These are phyloP conservation scores for Quercus variabilis DNA, from an alignment of 306 rosid species.

Conservation along the genomic window DNA sequence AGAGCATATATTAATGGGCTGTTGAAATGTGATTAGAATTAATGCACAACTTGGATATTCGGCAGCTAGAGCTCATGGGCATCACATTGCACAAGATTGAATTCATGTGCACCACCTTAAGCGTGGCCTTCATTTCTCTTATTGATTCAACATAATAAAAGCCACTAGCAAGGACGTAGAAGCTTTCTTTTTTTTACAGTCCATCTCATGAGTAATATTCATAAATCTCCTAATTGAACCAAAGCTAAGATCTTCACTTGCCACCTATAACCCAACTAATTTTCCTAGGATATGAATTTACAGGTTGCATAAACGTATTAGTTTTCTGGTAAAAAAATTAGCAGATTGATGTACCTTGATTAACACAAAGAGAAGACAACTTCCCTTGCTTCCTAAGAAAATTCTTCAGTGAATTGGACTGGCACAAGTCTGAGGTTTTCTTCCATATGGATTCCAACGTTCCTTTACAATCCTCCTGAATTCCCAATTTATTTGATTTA, in stretches of 20 bases:
- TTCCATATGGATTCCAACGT: constrained; percentile 72
- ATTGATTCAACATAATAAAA: background rate
- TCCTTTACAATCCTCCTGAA: constrained; percentile 51
- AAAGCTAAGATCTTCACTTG: background rate
- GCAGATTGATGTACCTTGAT: constrained; percentile 32
- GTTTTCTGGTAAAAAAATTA: background rate
- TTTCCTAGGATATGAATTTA: background rate
- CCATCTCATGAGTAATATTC: background rate
- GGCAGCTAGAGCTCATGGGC: background rate
- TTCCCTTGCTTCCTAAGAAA: constrained; percentile 76
- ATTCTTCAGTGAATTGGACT: constrained; percentile 53
- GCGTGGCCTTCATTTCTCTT: background rate
- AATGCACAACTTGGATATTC: too few relatives aligned
- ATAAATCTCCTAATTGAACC: background rate
- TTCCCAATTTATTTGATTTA: constrained; percentile 29
- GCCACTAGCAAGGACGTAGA: background rate
- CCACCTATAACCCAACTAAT: background rate
- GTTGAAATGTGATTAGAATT: too few relatives aligned
- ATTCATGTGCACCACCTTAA: background rate
- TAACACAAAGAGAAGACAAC: constrained; percentile 55
- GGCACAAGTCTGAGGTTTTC: constrained; percentile 62
- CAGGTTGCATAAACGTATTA: background rate
- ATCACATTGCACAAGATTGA: background rate
- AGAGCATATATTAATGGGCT: too few relatives aligned
- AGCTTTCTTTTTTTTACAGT: background rate